Evolutionary conservation across 129 eudicot genomes (phyloP), one percentile per base, ranked within the genome.

Genomic region (Chrysanthemum makinoi): DNA sequence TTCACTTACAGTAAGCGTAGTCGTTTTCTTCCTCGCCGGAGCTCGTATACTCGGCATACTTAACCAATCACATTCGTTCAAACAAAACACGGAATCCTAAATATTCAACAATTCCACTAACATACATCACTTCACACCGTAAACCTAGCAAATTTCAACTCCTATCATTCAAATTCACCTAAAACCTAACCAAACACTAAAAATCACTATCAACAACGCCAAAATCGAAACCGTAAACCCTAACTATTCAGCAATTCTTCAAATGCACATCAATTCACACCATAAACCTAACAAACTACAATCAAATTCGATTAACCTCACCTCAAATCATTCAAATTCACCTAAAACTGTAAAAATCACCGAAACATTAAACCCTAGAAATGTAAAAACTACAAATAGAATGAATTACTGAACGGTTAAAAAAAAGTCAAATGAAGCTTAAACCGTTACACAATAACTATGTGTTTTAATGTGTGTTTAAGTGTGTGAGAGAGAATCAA

Each of bases 1-100:
- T n/a, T n/a, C n/a, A n/a, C 89, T 75, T 65, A 91, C 98, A 74
- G 96, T 84, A 35, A 92, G 95, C 55, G 98, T 92, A 11, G 96
- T 92, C 55, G 88, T 12, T 77, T 85, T 92, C 82, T 83, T 92
- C n/a, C 88, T 71, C 39, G 95, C 82, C 59, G 96, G 95, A 86
- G 95, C 88, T 83, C 91, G 78, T 47, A 89, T 89, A 77, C 88
- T 83, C 39, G 95, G 95, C 98, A 89, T 89, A 43, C 69, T 86
- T 67, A 47, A 65, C 46, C 82, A 43, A 68, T 13, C 74, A 54
- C 88, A 76, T 80, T 68, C 78, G 48, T 26, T 70, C 67, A 77
- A 39, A 77, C 78, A 48, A 22, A 62, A 30, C 54, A 63, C 48
- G 48, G 47, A 20, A 20, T 56, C 56, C 10, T 54, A 68, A 22